Percentiles rank a stretch among this genome's conserved stretches.
Conservation (phyloP, 2,329 filamentous ascomycete species). For the Sporothrix phasma region DNA sequence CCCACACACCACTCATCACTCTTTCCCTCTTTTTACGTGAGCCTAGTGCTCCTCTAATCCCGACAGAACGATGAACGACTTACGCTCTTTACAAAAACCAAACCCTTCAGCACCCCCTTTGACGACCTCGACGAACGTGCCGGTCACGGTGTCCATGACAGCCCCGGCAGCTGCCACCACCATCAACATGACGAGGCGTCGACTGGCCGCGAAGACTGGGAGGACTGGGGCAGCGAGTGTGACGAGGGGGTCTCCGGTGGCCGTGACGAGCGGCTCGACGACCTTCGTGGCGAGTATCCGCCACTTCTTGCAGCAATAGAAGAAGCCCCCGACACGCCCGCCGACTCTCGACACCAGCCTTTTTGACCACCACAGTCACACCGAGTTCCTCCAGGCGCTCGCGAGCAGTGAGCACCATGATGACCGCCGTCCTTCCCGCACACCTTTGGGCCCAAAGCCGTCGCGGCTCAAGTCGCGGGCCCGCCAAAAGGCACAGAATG, state of each 20-base stretch:
- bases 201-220: constrained; percentile 36
- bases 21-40: background rate
- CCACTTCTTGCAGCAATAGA: constrained; percentile 10
- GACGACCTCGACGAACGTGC: constrained; percentile 3
- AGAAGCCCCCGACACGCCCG: constrained; percentile 2
- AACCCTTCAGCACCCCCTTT: constrained; percentile 18
- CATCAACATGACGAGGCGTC: background rate
- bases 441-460: constrained; percentile 29
- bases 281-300: constrained; percentile 14
- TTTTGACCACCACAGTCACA: background rate
- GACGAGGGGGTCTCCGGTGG: constrained; percentile 33
- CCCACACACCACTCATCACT: background rate
- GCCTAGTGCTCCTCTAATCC: background rate
- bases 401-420: background rate
- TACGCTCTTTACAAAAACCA: constrained; percentile 18
- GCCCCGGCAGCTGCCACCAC: background rate
- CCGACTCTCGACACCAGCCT: background rate
- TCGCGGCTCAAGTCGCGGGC: constrained; percentile 47
- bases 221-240: constrained; percentile 46
- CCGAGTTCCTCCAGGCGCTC: background rate
- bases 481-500: constrained; percentile 51
- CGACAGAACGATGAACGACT: constrained; percentile 22
- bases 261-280: background rate
- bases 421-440: background rate
- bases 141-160: background rate